Base-by-base conservation (phyloP, 805 yeast species). In the Kodamaea sagamina region DNA sequence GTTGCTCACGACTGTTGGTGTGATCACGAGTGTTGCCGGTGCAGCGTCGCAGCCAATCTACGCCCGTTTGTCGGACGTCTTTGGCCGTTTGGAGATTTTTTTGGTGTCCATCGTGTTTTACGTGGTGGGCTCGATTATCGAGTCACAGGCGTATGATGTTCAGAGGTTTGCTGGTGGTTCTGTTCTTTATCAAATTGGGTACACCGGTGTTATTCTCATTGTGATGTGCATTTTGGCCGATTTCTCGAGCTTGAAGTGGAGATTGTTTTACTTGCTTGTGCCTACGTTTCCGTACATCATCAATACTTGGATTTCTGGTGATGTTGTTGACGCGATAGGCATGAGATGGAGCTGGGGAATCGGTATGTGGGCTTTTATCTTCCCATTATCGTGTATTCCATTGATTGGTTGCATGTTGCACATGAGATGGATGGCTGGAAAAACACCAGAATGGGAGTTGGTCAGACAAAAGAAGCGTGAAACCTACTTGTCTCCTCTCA, bases 1-100 rank as follows among this genome's bases (percentile, higher is more conserved):
- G 4, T 48, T 59, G 37, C 42, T 49, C 35, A 50, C 66, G 11
- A 58, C 66, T 6, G 55, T 61, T 18, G 53, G 52, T n/a, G 65
- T 60, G 16, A 53, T 61, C 40, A 47, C 58, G 8, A 42, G 60
- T 11, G 61, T 61, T 26, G 54, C 59, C 26, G 64, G 59, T 15
- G 66, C 65, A 6, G 66, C 64, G 6, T 50, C 60, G 12, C 66
- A 61, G 41, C 62, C 63, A 7, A 52, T 57, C 1, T 61, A 51
- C 40, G 65, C 66, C 18, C 47, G 66, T 28, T 51, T 61, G 41
- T 53, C 61, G 6, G 66, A 61, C 41, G 45, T 48, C 9, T 58
- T 58, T 43, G 66, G 65, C 13, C 57, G 66, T 44, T 49, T 59
- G 39, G 64, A 58, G 48, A 42, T 61, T 28, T 56, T 58, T 39